Conservation (phyloP, 108 stramenopile genomes). For the Nitzschia inconspicua region DNA sequence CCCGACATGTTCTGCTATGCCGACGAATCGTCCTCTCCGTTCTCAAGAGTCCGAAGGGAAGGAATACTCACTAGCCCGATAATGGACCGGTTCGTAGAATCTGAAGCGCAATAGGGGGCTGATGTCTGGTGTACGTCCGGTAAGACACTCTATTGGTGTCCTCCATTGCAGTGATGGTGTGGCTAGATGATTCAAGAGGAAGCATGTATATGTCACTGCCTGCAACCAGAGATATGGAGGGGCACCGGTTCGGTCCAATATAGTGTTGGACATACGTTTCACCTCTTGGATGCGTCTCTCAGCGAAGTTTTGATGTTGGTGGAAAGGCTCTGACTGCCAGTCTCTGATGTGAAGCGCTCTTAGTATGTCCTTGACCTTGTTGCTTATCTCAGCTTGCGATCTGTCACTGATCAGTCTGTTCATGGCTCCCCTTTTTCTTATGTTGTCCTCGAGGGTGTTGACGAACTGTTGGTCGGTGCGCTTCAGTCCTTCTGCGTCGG, state of each 20-base stretch:
- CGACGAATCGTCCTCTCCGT: slow-evolving; percentile 20
- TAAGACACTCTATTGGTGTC: slow-evolving; percentile 5
- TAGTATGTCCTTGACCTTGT: slow-evolving; percentile 13
- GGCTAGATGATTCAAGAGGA: slow-evolving; percentile 21
- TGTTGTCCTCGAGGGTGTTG: slow-evolving; percentile 17
- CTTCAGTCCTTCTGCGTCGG: background rate
- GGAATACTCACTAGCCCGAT: background rate
- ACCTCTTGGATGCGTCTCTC: slow-evolving; percentile 20
- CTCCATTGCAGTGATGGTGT: background rate
- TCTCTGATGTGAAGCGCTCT: slow-evolving; percentile 12
- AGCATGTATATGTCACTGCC: background rate
- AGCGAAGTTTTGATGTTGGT: slow-evolving; percentile 33
- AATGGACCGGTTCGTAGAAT: slow-evolving; percentile 27
- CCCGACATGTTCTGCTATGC: slow-evolving; percentile 32
- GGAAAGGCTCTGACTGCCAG: slow-evolving; percentile 22
- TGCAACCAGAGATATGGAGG: slow-evolving; percentile 20
- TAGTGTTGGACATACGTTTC: slow-evolving; percentile 2
- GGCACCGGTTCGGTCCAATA: slow-evolving; percentile 23
- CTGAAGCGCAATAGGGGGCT: background rate
- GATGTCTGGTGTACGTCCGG: slow-evolving; percentile 23
- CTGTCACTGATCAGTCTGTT: slow-evolving; percentile 7
- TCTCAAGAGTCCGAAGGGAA: slow-evolving; percentile 9
- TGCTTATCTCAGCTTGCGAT: slow-evolving; percentile 8
- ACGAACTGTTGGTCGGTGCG: slow-evolving; percentile 8
- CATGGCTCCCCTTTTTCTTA: slow-evolving; percentile 23